Percentiles rank a stretch among this genome's conserved stretches.
These are phyloP conservation scores for Posidonia oceanica DNA, from an alignment of 116 monocot genomes.

Conservation along the genomic window DNA sequence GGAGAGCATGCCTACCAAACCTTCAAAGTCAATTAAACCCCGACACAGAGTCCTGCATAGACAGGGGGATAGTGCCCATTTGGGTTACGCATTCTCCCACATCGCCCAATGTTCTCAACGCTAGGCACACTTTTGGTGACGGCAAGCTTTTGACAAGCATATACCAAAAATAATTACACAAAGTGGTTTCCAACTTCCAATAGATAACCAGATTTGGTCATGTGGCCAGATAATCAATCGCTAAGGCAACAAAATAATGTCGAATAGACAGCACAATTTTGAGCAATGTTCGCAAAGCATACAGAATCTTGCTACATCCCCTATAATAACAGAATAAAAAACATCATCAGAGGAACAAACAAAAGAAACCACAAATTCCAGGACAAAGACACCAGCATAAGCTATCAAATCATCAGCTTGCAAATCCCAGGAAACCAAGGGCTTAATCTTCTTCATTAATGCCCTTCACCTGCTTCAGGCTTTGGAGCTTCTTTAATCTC, in stretches of 20 bases:
- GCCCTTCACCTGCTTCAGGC: constrained; percentile 15
- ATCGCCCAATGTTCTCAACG: no score
- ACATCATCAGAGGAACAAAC: neutral
- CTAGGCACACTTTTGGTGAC: no score
- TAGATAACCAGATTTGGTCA: no score
- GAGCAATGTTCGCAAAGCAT: constrained; percentile 4
- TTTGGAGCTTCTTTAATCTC: constrained; percentile 46
- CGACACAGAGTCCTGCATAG: no score
- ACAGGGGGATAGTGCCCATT: no score
- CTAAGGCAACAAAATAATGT: neutral
- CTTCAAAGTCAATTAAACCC: no score
- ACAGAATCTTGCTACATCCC: neutral
- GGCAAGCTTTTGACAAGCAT: no score
- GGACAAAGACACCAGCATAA: neutral
- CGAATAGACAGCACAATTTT: neutral
- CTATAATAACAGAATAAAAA: constrained; percentile 4
- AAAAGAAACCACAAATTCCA: neutral
- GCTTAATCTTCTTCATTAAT: neutral
- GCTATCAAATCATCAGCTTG: neutral
- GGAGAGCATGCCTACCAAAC: no score
- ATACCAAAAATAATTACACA: no score
- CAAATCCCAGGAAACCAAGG: neutral
- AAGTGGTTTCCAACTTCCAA: no score
- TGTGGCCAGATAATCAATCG: neutral
- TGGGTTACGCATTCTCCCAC: no score